Evolutionary conservation across 495 filamentous ascomycete species (phyloP).

Genomic region (Hyaloscypha bicolor): DNA sequence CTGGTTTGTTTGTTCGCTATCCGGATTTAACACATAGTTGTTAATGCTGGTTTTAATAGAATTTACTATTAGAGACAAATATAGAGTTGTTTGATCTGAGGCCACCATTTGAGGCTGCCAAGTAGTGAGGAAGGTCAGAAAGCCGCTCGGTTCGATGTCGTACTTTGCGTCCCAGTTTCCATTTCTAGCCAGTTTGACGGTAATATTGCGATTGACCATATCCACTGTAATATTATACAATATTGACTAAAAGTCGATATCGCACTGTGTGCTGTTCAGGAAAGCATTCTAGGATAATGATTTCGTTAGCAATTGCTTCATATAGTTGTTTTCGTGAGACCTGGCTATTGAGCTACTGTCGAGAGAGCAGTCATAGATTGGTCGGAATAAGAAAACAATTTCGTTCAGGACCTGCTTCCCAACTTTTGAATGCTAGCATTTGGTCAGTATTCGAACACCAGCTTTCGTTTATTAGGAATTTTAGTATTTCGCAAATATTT

Average conservation of each 20-base stretch:
- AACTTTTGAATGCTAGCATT: too few relatives aligned
- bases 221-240: slow-evolving; percentile 39
- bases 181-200: slow-evolving; percentile 19
- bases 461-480: too few relatives aligned
- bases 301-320: too few relatives aligned
- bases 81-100: slow-evolving; percentile 38
- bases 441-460: too few relatives aligned
- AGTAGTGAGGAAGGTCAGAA: slow-evolving; percentile 32
- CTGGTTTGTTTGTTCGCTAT: too few relatives aligned
- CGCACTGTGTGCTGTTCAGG: slow-evolving; percentile 39
- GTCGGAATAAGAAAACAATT: too few relatives aligned
- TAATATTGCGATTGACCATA: slow-evolving; percentile 34
- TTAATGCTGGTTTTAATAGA: slow-evolving; percentile 39
- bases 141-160: slow-evolving; percentile 35
- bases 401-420: too few relatives aligned
- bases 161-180: slow-evolving; percentile 13
- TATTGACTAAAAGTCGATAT: slow-evolving; percentile 34
- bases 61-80: slow-evolving; percentile 37
- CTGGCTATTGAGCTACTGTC: too few relatives aligned
- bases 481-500: too few relatives aligned
- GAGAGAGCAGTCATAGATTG: too few relatives aligned
- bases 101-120: slow-evolving; percentile 36
- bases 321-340: too few relatives aligned
- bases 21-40: slow-evolving; percentile 28
- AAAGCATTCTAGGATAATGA: slow-evolving; percentile 22